Evolutionary conservation across 768 basidiomycete species (phyloP), one percentile per base, ranked within the genome.

Genomic region (Calocybe indica): DNA sequence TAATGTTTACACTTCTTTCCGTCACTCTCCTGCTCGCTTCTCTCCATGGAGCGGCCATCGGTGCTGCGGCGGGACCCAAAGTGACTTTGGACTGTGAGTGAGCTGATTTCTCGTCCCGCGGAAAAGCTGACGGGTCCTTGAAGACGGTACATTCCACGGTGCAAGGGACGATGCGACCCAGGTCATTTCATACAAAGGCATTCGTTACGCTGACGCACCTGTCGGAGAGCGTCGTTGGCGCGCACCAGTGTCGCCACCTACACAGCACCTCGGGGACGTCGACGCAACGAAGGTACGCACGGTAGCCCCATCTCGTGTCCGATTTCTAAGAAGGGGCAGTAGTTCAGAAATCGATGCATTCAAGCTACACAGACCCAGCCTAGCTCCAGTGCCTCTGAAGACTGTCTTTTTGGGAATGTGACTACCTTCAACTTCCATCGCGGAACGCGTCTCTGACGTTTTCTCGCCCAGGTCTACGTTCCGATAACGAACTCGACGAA

Each of bases 401-500:
- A 74, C 48, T 74, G 72, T 48, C 55, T 74, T 1, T 74, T 70
- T 47, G 69, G 67, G 43, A 74, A 74, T 52, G 72, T 72, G 32
- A 51, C 55, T 43, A 34, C 15, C 22, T 10, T 30, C 22, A 28
- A 40, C 39, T 9, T 10, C 15, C 43, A 6, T 45, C 9, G n/a
- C 9, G 10, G 38, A 15, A 9, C 13, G 12, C 22, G 32, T 32
- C 11, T 33, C 39, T 29, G 11, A 28, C 9, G 14, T 5, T 35
- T 15, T 29, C 33, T 33, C 8, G 15, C 33, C 9, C 38, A 72
- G 70, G 64, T 72, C 35, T 67, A 61, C 37, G 52, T 69, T 34
- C 71, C 71, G 5, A 59, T 56, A 22, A 49, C 54, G 31, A 58
- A 61, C 2, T 51, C 42, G 5, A 47, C 51, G 2, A 42, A 46